phyloP scores from a whole-genome alignment of 1,139 yeast genomes.

The Komagataea norvegica region DNA sequence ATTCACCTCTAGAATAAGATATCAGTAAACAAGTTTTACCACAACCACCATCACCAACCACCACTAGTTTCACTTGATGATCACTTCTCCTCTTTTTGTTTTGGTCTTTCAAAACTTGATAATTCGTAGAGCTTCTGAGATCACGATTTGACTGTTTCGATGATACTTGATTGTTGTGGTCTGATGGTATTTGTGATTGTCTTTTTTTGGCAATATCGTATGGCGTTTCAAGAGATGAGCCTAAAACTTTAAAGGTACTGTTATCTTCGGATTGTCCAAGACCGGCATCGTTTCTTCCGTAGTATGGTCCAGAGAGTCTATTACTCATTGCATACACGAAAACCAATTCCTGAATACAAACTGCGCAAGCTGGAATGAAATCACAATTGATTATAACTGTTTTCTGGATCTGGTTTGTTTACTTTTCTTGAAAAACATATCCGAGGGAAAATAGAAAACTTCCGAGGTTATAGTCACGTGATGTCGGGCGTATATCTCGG shows the following conservation, averaged over 20 bases:
- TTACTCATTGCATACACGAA: background rate
- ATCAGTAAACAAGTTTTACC: slow-evolving; percentile 87
- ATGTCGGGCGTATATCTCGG: too few relatives aligned
- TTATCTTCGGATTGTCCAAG: slow-evolving; percentile 1
- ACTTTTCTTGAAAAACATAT: slow-evolving; percentile 1
- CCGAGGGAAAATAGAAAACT: background rate
- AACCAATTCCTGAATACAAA: too few relatives aligned
- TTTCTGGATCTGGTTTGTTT: background rate
- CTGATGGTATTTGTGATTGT: slow-evolving; percentile 15
- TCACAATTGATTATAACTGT: too few relatives aligned
- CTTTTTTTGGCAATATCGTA: slow-evolving; percentile 25
- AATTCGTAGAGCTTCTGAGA: background rate
- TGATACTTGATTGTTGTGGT: slow-evolving; percentile 1
- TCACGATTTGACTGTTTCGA: slow-evolving; percentile 2
- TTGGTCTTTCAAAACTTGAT: slow-evolving; percentile 8
- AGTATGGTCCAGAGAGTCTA: slow-evolving; percentile 10
- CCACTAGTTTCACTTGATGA: slow-evolving; percentile 55
- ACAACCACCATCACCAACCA: slow-evolving; percentile 94
- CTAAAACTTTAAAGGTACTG: slow-evolving; percentile 14
- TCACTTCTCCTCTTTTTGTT: slow-evolving; percentile 17
- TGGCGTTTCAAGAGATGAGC: slow-evolving; percentile 26
- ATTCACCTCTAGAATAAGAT: slow-evolving; percentile 73
- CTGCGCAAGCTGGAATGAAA: too few relatives aligned
- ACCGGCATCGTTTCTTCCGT: slow-evolving; percentile 7
- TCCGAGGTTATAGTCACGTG: background rate